These are phyloP conservation scores for Nyctanthes arbortristis DNA, from an alignment of 257 asterid genomes.

Conservation along the genomic window DNA sequence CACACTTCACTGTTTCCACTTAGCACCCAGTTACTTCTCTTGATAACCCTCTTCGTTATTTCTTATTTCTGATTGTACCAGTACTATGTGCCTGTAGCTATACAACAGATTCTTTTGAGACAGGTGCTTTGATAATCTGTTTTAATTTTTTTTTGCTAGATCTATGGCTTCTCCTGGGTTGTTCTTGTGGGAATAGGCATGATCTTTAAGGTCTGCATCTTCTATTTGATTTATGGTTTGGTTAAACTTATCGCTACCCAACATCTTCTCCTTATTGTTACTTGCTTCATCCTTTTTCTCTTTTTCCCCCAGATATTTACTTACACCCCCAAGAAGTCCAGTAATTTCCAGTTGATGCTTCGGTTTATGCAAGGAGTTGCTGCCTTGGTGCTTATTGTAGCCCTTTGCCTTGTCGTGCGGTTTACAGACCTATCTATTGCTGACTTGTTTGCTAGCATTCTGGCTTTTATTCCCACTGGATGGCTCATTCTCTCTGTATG, in stretches of 20 bases:
- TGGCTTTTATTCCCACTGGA: slow-evolving; percentile 96
- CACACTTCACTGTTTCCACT: not conserved
- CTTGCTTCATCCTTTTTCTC: slow-evolving; percentile 16
- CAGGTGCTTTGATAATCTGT: not conserved
- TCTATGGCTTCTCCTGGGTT: slow-evolving; percentile 95
- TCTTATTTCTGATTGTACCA: not conserved
- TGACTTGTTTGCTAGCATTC: slow-evolving; percentile 91
- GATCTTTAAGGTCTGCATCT: slow-evolving; percentile 73
- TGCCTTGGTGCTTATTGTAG: slow-evolving; percentile 80
- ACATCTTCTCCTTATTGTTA: not conserved
- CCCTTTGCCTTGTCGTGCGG: slow-evolving; percentile 66
- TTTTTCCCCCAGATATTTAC: slow-evolving; percentile 66
- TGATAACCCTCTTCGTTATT: not conserved
- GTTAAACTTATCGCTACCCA: slow-evolving; percentile 2
- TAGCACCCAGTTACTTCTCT: not conserved
- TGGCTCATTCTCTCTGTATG: slow-evolving; percentile 90
- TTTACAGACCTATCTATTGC: slow-evolving; percentile 66
- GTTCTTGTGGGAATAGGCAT: slow-evolving; percentile 76
- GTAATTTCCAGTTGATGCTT: slow-evolving; percentile 85
- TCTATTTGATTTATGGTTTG: not conserved
- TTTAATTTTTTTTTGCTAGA: slow-evolving; percentile 37
- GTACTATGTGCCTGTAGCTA: not conserved
- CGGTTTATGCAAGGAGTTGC: slow-evolving; percentile 93
- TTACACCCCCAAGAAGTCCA: slow-evolving; percentile 76
- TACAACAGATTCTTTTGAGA: not conserved